These are phyloP conservation scores for Amaranthus tricolor DNA, from an alignment of 179 eudicot genomes.

Conservation along the genomic window DNA sequence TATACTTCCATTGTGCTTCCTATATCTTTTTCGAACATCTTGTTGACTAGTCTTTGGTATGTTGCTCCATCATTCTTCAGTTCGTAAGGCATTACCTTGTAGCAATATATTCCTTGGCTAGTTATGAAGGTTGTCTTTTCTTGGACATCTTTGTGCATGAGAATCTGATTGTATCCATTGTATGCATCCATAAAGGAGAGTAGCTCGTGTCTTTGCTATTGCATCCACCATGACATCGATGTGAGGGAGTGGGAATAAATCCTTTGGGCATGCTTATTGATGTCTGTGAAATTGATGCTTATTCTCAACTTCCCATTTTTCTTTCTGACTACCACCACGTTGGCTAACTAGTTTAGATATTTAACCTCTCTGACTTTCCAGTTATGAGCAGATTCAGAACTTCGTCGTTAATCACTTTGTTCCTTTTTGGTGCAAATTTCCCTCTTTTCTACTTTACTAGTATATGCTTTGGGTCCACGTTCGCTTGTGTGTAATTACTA, in stretches of 20 bases:
- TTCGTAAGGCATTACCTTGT: background rate
- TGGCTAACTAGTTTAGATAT: too few species aligned
- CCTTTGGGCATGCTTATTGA: constrained; percentile 1
- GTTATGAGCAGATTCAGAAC: background rate
- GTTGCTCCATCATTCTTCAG: background rate
- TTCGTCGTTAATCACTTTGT: background rate
- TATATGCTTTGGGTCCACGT: background rate
- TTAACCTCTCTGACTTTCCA: too few species aligned
- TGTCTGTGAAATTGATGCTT: too few species aligned
- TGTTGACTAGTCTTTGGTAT: background rate
- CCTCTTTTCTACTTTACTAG: background rate
- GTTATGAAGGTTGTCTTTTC: background rate
- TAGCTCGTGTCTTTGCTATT: background rate
- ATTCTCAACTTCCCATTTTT: too few species aligned
- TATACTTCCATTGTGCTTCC: background rate
- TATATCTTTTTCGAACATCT: background rate
- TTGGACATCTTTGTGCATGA: background rate
- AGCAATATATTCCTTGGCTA: constrained; percentile 1
- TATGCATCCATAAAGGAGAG: constrained; percentile 5
- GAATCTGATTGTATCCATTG: background rate
- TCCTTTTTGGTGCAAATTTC: background rate
- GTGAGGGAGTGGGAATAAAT: background rate
- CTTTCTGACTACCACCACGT: too few species aligned
- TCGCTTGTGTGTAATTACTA: background rate
- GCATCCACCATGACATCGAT: background rate